Conservation (phyloP, 1,139 yeast species). For the Taphrina wiesneri region DNA sequence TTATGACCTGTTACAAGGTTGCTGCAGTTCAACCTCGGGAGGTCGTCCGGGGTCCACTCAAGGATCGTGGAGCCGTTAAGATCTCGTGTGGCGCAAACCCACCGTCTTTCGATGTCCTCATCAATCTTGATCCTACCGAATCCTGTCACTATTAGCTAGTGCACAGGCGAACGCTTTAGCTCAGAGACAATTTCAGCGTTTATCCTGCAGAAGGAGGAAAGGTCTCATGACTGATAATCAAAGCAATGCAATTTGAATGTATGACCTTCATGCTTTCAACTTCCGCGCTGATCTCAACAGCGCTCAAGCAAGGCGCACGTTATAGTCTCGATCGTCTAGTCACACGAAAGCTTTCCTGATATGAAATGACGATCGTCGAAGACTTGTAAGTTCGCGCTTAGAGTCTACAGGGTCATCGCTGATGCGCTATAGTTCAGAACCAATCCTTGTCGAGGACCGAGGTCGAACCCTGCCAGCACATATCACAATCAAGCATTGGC, state of each 20-base stretch:
- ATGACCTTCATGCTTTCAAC: neutral
- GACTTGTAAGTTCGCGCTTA: neutral
- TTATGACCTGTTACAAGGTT: too few relatives aligned
- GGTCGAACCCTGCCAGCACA: constrained; percentile 18
- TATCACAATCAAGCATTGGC: constrained; percentile 22
- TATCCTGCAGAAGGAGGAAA: neutral
- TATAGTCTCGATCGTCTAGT: neutral
- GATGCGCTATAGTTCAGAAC: neutral
- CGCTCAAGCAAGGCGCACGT: neutral
- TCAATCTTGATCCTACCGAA: too few relatives aligned
- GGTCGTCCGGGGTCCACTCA: too few relatives aligned
- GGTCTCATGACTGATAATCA: neutral
- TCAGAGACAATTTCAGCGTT: too few relatives aligned
- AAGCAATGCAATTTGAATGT: neutral
- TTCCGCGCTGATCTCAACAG: neutral
- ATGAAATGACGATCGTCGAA: neutral
- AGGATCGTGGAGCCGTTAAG: neutral
- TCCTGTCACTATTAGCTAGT: too few relatives aligned
- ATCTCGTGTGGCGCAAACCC: neutral
- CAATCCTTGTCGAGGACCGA: neutral
- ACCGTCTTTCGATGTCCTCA: neutral
- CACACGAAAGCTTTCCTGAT: neutral
- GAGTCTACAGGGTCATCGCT: too few relatives aligned
- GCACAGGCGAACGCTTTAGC: too few relatives aligned
- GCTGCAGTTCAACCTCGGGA: too few relatives aligned